These are phyloP conservation scores for Boletus huronensis DNA, from an alignment of 768 basidiomycete species.

Conservation along the genomic window DNA sequence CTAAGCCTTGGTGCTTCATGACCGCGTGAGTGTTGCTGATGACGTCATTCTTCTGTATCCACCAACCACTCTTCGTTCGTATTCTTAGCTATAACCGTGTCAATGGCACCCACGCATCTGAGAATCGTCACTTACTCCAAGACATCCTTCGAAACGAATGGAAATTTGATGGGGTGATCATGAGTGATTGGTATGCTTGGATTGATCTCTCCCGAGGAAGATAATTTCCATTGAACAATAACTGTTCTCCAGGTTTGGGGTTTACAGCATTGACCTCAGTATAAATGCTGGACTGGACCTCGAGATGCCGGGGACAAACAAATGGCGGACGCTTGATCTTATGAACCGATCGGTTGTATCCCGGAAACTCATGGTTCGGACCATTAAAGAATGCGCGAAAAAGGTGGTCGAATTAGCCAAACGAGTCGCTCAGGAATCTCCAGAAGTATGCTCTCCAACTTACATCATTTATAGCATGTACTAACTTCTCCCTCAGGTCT, in stretches of 20 bases:
- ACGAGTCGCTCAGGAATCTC: slow-evolving; percentile 61
- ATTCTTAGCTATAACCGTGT: slow-evolving; percentile 62
- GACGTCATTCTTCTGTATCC: background rate
- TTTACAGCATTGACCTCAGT: slow-evolving; percentile 59
- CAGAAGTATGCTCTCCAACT: slow-evolving; percentile 45
- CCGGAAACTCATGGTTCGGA: slow-evolving; percentile 61
- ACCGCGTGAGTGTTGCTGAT: slow-evolving; percentile 48
- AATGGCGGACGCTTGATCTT: slow-evolving; percentile 70
- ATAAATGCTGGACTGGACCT: slow-evolving; percentile 79
- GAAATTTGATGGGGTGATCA: slow-evolving; percentile 68
- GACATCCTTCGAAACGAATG: slow-evolving; percentile 70
- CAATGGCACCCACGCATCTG: slow-evolving; percentile 70
- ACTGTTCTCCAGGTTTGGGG: slow-evolving; percentile 54
- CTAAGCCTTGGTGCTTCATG: slow-evolving; percentile 56
- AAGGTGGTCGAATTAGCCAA: slow-evolving; percentile 68
- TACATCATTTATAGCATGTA: background rate
- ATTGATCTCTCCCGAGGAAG: background rate
- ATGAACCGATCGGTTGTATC: slow-evolving; percentile 58
- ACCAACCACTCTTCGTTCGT: background rate
- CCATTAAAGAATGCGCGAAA: slow-evolving; percentile 62
- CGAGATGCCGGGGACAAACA: slow-evolving; percentile 75
- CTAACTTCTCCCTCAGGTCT: slow-evolving; percentile 39
- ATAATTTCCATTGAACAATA: background rate
- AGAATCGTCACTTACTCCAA: slow-evolving; percentile 56
- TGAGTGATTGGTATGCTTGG: slow-evolving; percentile 71